Evolutionary conservation across 108 stramenopile species (phyloP), one percentile per base, ranked within the genome.

Genomic region (Skeletonema potamos): DNA sequence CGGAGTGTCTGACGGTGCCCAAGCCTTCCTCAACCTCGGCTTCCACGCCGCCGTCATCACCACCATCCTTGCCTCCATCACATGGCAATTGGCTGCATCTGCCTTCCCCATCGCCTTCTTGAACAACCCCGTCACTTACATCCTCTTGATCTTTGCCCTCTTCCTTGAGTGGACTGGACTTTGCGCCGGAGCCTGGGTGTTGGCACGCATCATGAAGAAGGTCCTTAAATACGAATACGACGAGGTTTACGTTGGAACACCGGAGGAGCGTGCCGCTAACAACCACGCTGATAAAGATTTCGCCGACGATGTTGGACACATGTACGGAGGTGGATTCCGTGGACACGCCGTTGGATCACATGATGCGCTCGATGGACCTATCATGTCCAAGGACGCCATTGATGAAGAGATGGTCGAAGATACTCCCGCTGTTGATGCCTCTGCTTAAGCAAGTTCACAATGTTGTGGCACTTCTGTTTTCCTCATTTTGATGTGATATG

Each of bases 21-120:
- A 93, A 58, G 64, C 80, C 29, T 84, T 93, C 79, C 83, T 93
- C 82, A 87, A 93, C 84, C 84, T 76, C 32, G 92, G 92, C 51
- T 81, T 93, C 66, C 79, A 89, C 27, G 92, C 89, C n/a, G 92
- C 92, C 43, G 66, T 93, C 72, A 89, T 87, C 48, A 88, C 89
- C 26, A 93, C 92, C 51, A 89, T 90, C 61, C 60, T 90, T 51
- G 92, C 82, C 27, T 93, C 88, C 64, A 87, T 93, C 60, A 59
- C 77, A 0, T 93, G 92, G 92, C 87, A 85, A 73, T 74, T 87
- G 63, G 84, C 87, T 29, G 91, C 91, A 10, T 81, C 82, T 51
- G 82, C 81, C 33, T 89, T 85, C 86, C 91, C 91, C 7, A 62
- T 91, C 36, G 74, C 85, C 27, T 88, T 91, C 83, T 24, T 91